Evolutionary conservation across 164 flowering plant genomes (phyloP), one percentile per base, ranked within the genome.

Genomic region (Saururus chinensis): DNA sequence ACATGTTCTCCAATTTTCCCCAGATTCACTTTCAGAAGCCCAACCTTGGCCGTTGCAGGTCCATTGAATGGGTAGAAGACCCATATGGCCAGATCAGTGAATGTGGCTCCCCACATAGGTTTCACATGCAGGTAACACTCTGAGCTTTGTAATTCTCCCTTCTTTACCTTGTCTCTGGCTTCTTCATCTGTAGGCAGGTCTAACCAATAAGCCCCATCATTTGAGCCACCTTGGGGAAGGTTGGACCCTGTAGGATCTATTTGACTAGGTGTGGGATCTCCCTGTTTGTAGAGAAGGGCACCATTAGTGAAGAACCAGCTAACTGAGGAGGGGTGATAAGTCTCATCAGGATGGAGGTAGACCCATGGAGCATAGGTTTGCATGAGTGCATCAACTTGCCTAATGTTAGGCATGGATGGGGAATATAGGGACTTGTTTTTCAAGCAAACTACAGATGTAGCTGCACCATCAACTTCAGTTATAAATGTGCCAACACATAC

Each of bases 21-120:
- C 11, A 80, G 68, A 9, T 75, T 25, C 8, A 82, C 35, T 26
- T 66, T 68, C 25, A 83, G 30, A 19, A 71, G 20, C 20, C 55
- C 68, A 10, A 83, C 64, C 69, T 79, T 79, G 4, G 76, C 79
- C 60, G 57, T 71, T 6, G 65, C 82, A 0, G 85, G 68, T 17
- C 85, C 96, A 51, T 92, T 88, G 61, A 84, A 89, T 4, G 96
- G 96, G 73, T 78, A 89, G 57, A 89, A 87, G 0, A 86, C 49
- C 96, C 98, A 92, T 20, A 81, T 63, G 0, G 79, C 86, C 13
- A 92, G 59, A 57, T 89, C 98, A 0, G 93, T 88, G 70, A 74
- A 79, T 0, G 96, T 83, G 7, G 74, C 87, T 0, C 96, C 96
- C 0, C 83, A 58, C 86, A 84, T 86, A 1, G 91, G 84, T 59